These are phyloP conservation scores for Hypocrella siamensis DNA, from an alignment of 2,329 filamentous ascomycete species.

Conservation along the genomic window DNA sequence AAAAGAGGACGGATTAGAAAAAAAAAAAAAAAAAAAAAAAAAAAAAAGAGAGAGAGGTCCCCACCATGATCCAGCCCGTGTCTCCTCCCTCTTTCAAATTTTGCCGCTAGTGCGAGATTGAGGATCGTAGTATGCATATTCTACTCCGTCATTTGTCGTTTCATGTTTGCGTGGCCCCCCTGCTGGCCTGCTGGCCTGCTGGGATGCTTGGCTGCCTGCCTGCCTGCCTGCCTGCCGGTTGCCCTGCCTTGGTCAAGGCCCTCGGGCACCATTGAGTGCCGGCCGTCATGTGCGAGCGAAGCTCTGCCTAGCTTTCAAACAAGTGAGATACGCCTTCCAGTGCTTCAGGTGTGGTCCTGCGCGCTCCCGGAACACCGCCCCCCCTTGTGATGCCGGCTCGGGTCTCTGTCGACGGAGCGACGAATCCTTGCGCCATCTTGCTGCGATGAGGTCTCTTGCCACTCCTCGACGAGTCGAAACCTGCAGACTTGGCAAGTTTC, in stretches of 20 bases:
- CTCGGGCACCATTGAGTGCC: no score
- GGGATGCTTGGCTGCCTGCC: no score
- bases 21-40: background rate
- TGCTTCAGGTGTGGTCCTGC: conserved; percentile 29
- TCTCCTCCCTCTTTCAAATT: no score
- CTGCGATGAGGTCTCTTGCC: conserved; percentile 14
- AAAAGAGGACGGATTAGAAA: background rate
- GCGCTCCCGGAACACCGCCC: conserved; percentile 11
- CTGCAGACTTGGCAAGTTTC: conserved; percentile 48
- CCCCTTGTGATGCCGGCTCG: conserved; percentile 13
- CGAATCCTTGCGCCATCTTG: conserved; percentile 50
- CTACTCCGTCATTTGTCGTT: background rate
- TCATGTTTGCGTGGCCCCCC: no score
- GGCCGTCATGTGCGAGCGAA: background rate
- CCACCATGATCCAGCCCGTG: no score
- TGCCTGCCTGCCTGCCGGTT: background rate
- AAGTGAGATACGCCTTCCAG: conserved; percentile 40
- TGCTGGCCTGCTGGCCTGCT: no score
- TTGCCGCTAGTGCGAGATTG: background rate
- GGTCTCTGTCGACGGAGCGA: conserved; percentile 32
- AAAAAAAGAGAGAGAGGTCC: background rate
- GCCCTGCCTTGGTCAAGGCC: no score
- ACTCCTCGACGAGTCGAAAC: conserved; percentile 13
- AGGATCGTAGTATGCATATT: background rate
- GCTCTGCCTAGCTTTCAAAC: conserved; percentile 21